Evolutionary conservation across 2,329 filamentous ascomycete species (phyloP), one percentile per base, ranked within the genome.

Genomic region (Scleromitrula shiraiana): DNA sequence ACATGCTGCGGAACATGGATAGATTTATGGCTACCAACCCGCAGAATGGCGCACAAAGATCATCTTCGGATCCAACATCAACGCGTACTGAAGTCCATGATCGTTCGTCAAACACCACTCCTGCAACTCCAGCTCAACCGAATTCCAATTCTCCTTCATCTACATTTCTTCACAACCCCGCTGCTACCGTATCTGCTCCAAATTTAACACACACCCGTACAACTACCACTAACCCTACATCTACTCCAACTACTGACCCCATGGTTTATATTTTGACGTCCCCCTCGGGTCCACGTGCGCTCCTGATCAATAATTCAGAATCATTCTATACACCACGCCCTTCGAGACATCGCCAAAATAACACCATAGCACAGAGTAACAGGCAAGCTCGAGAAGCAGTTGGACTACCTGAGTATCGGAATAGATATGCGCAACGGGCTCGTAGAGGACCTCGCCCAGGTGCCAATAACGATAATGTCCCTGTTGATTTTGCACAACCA

Each of bases 261-360:
- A 73, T 78, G 50, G 75, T 82, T 2, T 83, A 82, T 54, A 74
- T 83, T 20, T 60, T 83, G 6, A 76, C 72, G 14, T 82, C 80
- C 0, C 78, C 79, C 0, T 69, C 70, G 35, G 80, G 80, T 0
- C 80, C 79, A 1, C 72, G 73, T 17, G 79, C 72, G 5, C 62
- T 83, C 1, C 61, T 83, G 6, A 65, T 83, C 33, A 78, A 75
- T 55, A 70, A 71, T 36, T 64, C 64, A 10, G 76, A 77, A 22
- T 67, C 71, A 9, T 82, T 75, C 50, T 75, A 70, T 50, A 78
- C 71, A 1, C 72, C 73, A 23, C 67, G 68, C 10, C 52, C 48
- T 39, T 41, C 53, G 12, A 56, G 53, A 9, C 50, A 55, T 26
- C 46, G 48, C 12, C 41, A 46, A 15, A 46, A 51, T n/a, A 35